Evolutionary conservation across 2,329 filamentous ascomycete species (phyloP), one percentile per base, ranked within the genome.

Genomic region (Cercospora zeae-maydis): DNA sequence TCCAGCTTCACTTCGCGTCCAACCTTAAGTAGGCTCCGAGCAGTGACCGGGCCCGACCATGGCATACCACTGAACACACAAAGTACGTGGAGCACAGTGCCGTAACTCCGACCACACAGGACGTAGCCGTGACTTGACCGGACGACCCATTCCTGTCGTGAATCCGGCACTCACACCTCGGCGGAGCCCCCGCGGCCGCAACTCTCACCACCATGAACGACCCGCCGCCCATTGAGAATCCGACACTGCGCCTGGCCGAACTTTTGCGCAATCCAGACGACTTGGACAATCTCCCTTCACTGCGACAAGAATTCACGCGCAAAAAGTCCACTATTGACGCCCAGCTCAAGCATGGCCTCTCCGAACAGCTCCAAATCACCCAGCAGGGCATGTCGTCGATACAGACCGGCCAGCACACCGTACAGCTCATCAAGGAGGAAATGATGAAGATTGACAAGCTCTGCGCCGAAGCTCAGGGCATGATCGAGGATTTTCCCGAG

Each of bases 371-470:
- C 62, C 91, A 96, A 79, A 90, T 93, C 59, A 97, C 95, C 10
- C 93, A 98, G 79, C 86, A 90, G 69, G 95, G 95, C 76, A 96
- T 99, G 88, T 89, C 81, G 68, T 90, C 90, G 66, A 88, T 99
- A 68, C 87, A 86, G 49, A 92, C 97, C 74, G 93, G 93, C 61
- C 93, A 98, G 78, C 90, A 93, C 76, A 91, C 91, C 65, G 91
- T 99, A 36, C 89, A 91, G 74, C 86, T 90, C 71, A 97, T 97
- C 79, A 96, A 96, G 78, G 93, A 98, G 69, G 95, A 99, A 80
- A 95, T 99, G 86, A 92, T 96, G 83, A 96, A 93, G 79, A 98
- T 99, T 73, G 95, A 99, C 81, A 92, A 91, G 79, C 86, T 99
- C 67, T 99, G 95, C 80, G 92, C 93, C 67, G 96, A 99, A 78